These are phyloP conservation scores for Globisporangium paroecandrum DNA, from an alignment of 352 stramenopile genomes.

Conservation along the genomic window DNA sequence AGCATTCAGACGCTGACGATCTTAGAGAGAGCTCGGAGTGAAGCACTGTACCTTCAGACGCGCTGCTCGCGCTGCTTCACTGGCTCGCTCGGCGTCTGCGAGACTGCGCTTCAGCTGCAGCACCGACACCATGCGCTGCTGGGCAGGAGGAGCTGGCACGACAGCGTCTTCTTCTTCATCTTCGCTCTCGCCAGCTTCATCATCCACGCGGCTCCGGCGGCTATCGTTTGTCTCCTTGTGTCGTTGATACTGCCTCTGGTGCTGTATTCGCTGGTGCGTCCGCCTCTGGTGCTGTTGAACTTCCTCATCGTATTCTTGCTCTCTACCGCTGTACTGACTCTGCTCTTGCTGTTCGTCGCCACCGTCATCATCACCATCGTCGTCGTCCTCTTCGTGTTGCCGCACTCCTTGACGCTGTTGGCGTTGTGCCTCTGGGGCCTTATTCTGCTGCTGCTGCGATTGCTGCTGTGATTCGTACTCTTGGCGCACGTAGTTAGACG, in stretches of 20 bases:
- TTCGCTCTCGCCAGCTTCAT: conserved; percentile 2
- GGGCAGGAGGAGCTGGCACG: conserved; percentile 9
- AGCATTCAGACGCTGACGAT: background rate
- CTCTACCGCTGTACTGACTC: background rate
- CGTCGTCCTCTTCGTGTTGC: background rate
- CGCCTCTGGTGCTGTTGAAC: conserved; percentile 1
- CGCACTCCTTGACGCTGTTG: background rate
- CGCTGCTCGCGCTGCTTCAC: conserved; percentile 29
- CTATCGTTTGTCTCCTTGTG: background rate
- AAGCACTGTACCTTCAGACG: conserved; percentile 26
- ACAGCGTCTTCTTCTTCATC: conserved; percentile 9
- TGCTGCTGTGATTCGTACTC: background rate
- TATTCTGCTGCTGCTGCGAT: conserved; percentile 4
- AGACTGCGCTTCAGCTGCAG: conserved; percentile 41
- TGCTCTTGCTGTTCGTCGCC: background rate
- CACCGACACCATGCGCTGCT: conserved; percentile 26
- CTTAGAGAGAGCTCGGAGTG: background rate
- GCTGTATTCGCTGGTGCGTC: conserved; percentile 15
- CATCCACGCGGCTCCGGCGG: background rate
- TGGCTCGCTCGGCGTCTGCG: conserved; percentile 38
- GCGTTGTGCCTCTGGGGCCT: background rate
- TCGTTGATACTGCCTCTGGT: background rate
- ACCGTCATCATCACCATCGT: background rate
- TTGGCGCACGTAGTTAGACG: conserved; percentile 64
- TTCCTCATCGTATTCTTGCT: background rate